Evolutionary conservation across 768 basidiomycete genomes (phyloP).

Genomic region (Infundibulicybe gibba): DNA sequence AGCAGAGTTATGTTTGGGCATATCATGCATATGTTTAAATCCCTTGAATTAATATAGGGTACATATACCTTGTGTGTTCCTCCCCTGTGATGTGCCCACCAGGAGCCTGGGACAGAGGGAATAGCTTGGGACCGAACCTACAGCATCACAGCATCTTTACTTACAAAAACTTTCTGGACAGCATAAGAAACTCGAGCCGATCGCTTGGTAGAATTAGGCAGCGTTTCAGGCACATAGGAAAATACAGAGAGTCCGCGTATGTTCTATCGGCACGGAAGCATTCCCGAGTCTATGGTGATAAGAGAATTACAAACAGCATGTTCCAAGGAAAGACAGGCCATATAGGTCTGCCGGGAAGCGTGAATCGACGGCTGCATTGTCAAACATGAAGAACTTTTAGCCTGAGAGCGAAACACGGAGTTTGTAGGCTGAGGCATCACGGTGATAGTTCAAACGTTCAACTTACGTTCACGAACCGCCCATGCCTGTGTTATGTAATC

Average conservation of each 20-base stretch:
- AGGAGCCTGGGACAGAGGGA: no score
- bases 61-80: no score
- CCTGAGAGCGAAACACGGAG: conserved; percentile 88
- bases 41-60: background rate
- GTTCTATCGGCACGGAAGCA: conserved; percentile 74
- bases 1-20: no score
- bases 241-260: conserved; percentile 56
- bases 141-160: no score
- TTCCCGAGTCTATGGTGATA: conserved; percentile 84
- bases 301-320: conserved; percentile 93
- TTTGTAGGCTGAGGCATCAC: conserved; percentile 89
- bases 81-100: no score
- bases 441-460: no score
- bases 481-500: conserved; percentile 60
- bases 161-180: no score
- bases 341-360: conserved; percentile 86
- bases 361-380: conserved; percentile 81
- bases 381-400: conserved; percentile 94
- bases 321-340: conserved; percentile 92
- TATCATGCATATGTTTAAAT: no score
- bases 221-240: conserved; percentile 18
- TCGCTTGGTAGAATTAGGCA: background rate
- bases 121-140: no score
- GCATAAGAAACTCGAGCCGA: no score
- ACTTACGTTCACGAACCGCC: conserved; percentile 84